Base-by-base conservation (phyloP, 495 filamentous ascomycete genomes). In the Jackrogersella multiformis region DNA sequence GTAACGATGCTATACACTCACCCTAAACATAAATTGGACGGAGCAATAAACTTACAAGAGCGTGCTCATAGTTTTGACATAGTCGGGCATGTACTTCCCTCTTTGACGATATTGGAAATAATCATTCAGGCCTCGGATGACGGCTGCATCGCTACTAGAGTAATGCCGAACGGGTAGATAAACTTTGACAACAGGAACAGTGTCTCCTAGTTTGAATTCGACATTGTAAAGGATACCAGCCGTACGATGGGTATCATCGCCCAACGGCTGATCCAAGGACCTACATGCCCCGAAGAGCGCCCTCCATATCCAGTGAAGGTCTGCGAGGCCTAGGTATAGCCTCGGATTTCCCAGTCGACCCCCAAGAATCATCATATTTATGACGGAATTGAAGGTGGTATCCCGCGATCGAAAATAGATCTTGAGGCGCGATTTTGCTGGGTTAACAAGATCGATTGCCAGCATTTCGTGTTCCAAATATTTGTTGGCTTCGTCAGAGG, bases 181-280 rank as follows among this genome's bases (percentile, higher is more conserved):
- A 26, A 35, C 24, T 15, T 56, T 56, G 10, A 42, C 53, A 20
- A 26, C 28, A 16, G 53, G 53, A 9, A 15, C 36, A 16, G 20
- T 26, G 23, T 24, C 36, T 15, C 53, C 53, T n/a, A 24, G 24
- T 8, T 32, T 41, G 23, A 56, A 56, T 39, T 56, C 53, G 23
- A 56, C 36, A 42, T 56, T 56, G 16, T 56, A 56, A 12, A 56
- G 36, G n/a, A 56, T 56, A 4, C 53, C 53, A 30, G 53, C 53
- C 0, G 53, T 56, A 6, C 53, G 53, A 42, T 56, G 53, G 15
- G 10, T 41, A 1, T 2, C 15, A 3, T 16, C 36, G 0, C 36
- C 36, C 6, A 41, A n/a, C 12, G 36, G 36, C 10, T n/a, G 10
- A 41, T 41, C 12, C n/a, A n/a, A n/a, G n/a, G 36, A 41, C 34